A percentile compares a stretch with the other conserved stretches of the same genome.
phyloP scores from a whole-genome alignment of 192 early-diverging fungal genomes.

The Coemansia sp. region DNA sequence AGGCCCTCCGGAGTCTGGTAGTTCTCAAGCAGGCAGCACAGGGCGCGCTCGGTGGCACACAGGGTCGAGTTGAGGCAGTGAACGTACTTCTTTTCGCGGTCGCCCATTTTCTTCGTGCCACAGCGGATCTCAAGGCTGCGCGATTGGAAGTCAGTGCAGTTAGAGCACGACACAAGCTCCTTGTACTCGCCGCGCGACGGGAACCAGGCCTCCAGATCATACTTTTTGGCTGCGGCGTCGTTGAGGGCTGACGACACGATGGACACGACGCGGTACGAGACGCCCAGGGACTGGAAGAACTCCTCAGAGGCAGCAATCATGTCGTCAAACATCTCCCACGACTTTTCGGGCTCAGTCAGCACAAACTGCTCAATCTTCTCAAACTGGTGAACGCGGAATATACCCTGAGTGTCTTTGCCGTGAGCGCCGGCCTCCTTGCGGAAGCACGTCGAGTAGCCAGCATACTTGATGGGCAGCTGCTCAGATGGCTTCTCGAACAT shows the following conservation, averaged over 20 bases:
- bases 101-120: slow-evolving; percentile 96
- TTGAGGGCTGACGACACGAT: slow-evolving; percentile 98
- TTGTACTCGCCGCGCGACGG: slow-evolving; percentile 97
- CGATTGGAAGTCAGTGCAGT: slow-evolving; percentile 99
- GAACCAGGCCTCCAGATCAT: slow-evolving; percentile 99
- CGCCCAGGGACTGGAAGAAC: slow-evolving; percentile 91
- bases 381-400: slow-evolving; percentile 99
- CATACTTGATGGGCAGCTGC: slow-evolving; percentile 91
- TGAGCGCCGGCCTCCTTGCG: slow-evolving; percentile 98
- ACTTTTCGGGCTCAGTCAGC: slow-evolving; percentile 93
- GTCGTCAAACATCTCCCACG: slow-evolving; percentile 97
- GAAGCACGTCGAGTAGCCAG: slow-evolving; percentile 98
- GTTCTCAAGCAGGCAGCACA: slow-evolving; percentile 95
- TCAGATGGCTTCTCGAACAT: slow-evolving; percentile 90
- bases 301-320: slow-evolving; percentile 91
- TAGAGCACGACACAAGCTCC: slow-evolving; percentile 97
- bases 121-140: slow-evolving; percentile 92
- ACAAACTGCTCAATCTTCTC: slow-evolving; percentile 99
- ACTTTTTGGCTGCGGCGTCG: slow-evolving; percentile 99
- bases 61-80: slow-evolving; percentile 98
- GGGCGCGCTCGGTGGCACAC: slow-evolving; percentile 90
- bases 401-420: slow-evolving; percentile 97
- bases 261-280: slow-evolving; percentile 91
- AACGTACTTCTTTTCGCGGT: slow-evolving; percentile 91
- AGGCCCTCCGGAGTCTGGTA: slow-evolving; percentile 92